Conservation (phyloP, 768 basidiomycete species). For the Boletus pseudopeckii region DNA sequence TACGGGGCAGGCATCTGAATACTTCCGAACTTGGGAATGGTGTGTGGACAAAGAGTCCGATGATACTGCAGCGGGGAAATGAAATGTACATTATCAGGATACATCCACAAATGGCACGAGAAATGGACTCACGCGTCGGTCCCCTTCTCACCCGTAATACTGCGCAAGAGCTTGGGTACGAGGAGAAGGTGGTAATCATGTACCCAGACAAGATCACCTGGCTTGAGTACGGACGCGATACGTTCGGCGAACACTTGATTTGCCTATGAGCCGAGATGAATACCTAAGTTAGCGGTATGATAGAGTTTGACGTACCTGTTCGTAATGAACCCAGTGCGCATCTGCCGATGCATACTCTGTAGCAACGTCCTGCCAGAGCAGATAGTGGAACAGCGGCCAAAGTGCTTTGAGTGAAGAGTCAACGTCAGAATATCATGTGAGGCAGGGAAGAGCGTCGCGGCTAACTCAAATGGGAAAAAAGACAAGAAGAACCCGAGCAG, state of each 20-base stretch:
- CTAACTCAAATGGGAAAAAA: neutral
- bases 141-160: constrained; percentile 43
- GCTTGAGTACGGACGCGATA: constrained; percentile 72
- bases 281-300: neutral
- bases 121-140: constrained; percentile 21
- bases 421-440: constrained; percentile 8
- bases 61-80: constrained; percentile 34
- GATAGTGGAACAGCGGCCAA: constrained; percentile 98
- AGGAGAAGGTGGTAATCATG: constrained; percentile 96
- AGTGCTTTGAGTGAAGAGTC: constrained; percentile 52
- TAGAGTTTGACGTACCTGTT: constrained; percentile 16
- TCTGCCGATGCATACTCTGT: constrained; percentile 86
- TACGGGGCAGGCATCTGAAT: constrained; percentile 89
- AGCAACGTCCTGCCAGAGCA: constrained; percentile 96
- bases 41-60: constrained; percentile 96
- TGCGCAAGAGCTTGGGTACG: constrained; percentile 80
- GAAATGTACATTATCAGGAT: neutral
- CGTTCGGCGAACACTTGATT: constrained; percentile 78
- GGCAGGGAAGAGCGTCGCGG: neutral
- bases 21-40: constrained; percentile 97
- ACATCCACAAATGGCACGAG: neutral
- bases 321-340: constrained; percentile 55
- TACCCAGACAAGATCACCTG: constrained; percentile 92
- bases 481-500: neutral
- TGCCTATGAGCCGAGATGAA: constrained; percentile 46